Evolutionary conservation across 1,139 yeast species (phyloP), one percentile per base, ranked within the genome.

Genomic region (Candida albicans): DNA sequence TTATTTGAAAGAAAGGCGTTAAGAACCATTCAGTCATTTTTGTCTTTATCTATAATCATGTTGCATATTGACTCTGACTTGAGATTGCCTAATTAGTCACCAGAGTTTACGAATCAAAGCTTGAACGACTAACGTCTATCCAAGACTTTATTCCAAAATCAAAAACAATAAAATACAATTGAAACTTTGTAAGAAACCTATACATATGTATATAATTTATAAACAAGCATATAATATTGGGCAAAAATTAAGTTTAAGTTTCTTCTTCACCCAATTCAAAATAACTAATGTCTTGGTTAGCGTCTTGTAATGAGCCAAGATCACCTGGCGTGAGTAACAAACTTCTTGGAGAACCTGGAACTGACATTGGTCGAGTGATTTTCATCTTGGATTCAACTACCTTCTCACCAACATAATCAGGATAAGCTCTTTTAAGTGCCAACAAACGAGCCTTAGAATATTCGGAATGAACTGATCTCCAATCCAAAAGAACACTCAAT

Each of bases 401-500:
- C 57, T 86, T 79, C 51, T 77, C 77, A 55, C 76, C 73, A 68
- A 88, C 91, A 57, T 87, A 79, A 54, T 86, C 89, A 32, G 98
- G 97, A 62, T 93, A 93, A 1, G 98, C 98, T 57, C 98, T 79
- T 64, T 91, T 87, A 60, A 93, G 76, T 1, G 96, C 88, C 57
- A 93, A 77, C 61, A 88, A 93, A 59, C 99, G 82, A 15, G 98
- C 98, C 72, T 93, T 93, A 60, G 88, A 82, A 65, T 93, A 93
- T 67, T 93, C 99, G 45, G 91, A 75, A 1, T 98, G 98, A 98
- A 93, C 91, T 59, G 98, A 80, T 68, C 87, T 88, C 99, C 99
- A 93, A 69, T 93, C 99, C 50, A 93, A 77, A 56, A 93, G 71
- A 61, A 93, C 99, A 44, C 95, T 83, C 51, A 93, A 78, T 56